These are phyloP conservation scores for Fusarium subtropicale DNA, from an alignment of 2,329 filamentous ascomycete species.

Conservation along the genomic window DNA sequence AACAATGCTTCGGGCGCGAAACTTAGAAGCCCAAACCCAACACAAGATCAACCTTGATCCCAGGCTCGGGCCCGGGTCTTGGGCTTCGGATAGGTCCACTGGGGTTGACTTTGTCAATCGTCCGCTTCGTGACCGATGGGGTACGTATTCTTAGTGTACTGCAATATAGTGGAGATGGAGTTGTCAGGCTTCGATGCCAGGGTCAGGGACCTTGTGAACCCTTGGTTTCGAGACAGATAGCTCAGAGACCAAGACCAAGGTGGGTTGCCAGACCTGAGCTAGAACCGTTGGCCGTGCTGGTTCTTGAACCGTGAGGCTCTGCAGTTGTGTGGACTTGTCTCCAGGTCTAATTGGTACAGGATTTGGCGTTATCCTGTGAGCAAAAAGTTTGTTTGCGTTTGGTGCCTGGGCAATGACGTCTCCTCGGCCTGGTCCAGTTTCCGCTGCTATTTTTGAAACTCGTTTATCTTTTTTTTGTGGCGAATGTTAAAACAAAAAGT, in stretches of 20 bases:
- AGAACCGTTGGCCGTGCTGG: constrained; percentile 23
- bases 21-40: constrained; percentile 35
- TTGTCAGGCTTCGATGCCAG: constrained; percentile 29
- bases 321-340: constrained; percentile 24
- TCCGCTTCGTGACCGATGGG: not conserved
- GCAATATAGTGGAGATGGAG: constrained; percentile 23
- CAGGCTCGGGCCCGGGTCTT: constrained; percentile 17
- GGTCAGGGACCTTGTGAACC: constrained; percentile 36
- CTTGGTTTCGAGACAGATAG: constrained; percentile 26
- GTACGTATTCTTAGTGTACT: constrained; percentile 3
- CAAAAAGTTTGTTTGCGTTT: not conserved
- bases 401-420: constrained; percentile 42
- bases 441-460: constrained; percentile 21
- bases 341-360: constrained; percentile 5
- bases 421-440: constrained; percentile 13
- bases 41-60: constrained; percentile 21
- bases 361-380: constrained; percentile 5
- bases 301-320: constrained; percentile 45
- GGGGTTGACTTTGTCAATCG: constrained; percentile 8
- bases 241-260: constrained; percentile 14
- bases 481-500: constrained; percentile 19
- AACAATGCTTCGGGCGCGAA: constrained; percentile 30
- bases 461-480: constrained; percentile 38
- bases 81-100: constrained; percentile 35
- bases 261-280: constrained; percentile 26